Conservation (phyloP, 495 filamentous ascomycete genomes). For the Neurospora intermedia region DNA sequence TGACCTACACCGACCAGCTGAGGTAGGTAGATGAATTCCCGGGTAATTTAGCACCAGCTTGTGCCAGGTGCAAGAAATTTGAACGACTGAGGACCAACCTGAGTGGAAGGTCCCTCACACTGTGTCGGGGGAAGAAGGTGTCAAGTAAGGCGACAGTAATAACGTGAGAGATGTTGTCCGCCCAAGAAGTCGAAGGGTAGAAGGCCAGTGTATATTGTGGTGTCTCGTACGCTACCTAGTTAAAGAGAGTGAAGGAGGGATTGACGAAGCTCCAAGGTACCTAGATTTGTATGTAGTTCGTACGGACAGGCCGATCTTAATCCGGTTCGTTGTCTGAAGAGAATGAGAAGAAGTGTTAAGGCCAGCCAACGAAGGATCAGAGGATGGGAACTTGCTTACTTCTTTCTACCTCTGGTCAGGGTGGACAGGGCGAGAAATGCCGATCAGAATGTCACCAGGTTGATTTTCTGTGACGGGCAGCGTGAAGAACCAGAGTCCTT, state of each 20-base stretch:
- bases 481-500: background rate
- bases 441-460: background rate
- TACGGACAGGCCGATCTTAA: background rate
- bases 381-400: background rate
- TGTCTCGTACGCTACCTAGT: too few relatives aligned
- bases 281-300: background rate
- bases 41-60: background rate
- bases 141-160: too few relatives aligned
- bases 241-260: too few relatives aligned
- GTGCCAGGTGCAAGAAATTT: background rate
- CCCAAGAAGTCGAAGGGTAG: background rate
- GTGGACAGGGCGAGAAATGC: background rate
- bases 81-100: background rate
- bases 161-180: background rate
- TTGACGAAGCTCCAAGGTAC: background rate
- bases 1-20: too few relatives aligned
- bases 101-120: too few relatives aligned
- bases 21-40: too few relatives aligned
- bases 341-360: background rate
- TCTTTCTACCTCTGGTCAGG: background rate
- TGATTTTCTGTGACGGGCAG: background rate
- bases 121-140: too few relatives aligned
- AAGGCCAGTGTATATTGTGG: background rate
- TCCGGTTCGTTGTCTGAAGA: background rate
- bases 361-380: background rate